Base-by-base conservation (phyloP, 192 early-diverging fungal species). In the Pilaira anomala region DNA sequence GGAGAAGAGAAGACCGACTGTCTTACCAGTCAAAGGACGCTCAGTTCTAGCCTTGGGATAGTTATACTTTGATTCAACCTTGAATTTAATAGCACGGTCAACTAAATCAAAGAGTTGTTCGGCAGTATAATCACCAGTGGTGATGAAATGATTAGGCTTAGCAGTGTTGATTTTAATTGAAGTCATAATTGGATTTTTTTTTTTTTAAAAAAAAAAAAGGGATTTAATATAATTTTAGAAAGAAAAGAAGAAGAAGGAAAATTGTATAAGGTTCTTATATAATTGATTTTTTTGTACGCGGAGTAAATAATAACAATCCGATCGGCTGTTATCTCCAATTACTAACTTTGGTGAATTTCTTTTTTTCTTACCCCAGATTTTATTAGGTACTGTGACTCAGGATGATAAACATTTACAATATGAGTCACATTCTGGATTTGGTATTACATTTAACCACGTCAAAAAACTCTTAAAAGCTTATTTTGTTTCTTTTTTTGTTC, bases 1-100 rank as follows among this genome's bases (percentile, higher is more conserved):
- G 14, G 97, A 91, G 45, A 99, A 99, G 65, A 98, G 80, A 36
- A 99, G 76, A 1, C 84, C 97, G 7, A 99, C 81, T 1, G 95
- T 94, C 62, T 95, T 88, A 26, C 96, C 95, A 19, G 76, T 67
- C 48, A 91, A 75, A 18, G 90, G 88, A 41, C 80, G 77, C 14
- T 81, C 80, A 7, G 68, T 71, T 29, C 51, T 42, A 24, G 46
- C 41, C 24, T 51, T 52, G 5, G 65, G 65, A 8, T 66, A 48
- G 7, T 80, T 57, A 11, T 78, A 66, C 63, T 93, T 91, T 36
- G 82, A 76, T 69, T 86, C 70, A 59, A 80, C 77, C 69, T 99
- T 98, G 62, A 94, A 78, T 41, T 92, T 79, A 24, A 91, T 84
- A 0, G 96, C 89, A 7, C 84, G 83, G 19, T 84, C 76, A 19